Evolutionary conservation across 2,329 filamentous ascomycete genomes (phyloP), one percentile per base, ranked within the genome.

Genomic region (Fusarium circinatum): DNA sequence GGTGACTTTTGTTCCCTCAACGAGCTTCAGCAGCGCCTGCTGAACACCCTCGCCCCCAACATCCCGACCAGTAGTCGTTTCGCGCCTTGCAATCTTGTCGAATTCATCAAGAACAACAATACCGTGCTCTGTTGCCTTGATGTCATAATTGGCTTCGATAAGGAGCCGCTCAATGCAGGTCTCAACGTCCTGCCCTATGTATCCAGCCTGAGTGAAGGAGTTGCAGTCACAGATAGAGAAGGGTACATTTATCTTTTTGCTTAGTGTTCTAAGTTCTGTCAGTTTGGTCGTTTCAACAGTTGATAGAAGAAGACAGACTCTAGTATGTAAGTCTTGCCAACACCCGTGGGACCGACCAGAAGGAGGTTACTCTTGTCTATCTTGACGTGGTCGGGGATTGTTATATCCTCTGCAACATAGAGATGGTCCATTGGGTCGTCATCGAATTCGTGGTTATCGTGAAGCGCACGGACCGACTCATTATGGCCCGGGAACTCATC

Each of bases 151-250:
- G 14, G 96, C 91, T 67, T 97, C 95, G 62, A 97, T 93, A 15
- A 99, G 87, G 32, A 99, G 87, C 49, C 96, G 89, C 79, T 98
- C 94, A 45, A 99, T 94, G 77, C 96, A 98, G 2, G 94, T 92
- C 80, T 99, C 96, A n/a, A 96, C 96, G 80, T 99, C 96, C 80
- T 98, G 96, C 36, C 96, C 96, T 75, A 99, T 98, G 78, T 99
- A 99, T 32, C 96, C 96, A 9, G 96, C 96, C 83, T 98, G 96
- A 0, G 96, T 98, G 73, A 98, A 95, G 11, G 95, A 94, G 57
- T 96, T 98, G 82, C 96, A 98, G 82, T 98, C 96, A 70, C 94
- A 96, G 83, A 98, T 98, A 71, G 94, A 95, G 79, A 98, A 97
- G 0, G 96, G 96, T 1, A 98, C 95, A 69, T 96, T 96, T n/a